A percentile compares a stretch with the other conserved stretches of the same genome.
Evolutionary conservation across 2,329 filamentous ascomycete genomes (phyloP).

Genomic region (Aspergillus aculeatinus): DNA sequence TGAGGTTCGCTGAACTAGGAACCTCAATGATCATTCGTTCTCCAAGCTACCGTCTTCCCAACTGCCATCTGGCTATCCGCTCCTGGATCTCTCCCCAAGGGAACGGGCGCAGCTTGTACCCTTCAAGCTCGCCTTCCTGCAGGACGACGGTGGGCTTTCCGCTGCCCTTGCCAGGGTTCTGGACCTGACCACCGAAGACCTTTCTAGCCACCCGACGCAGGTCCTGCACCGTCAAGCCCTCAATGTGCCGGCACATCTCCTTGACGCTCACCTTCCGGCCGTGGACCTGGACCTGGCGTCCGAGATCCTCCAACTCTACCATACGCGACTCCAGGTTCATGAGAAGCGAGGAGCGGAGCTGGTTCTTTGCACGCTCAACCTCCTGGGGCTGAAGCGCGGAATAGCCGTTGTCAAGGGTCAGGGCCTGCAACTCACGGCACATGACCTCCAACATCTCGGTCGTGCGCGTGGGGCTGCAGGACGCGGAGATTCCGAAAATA

Average conservation of each 20-base stretch:
- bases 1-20: not conserved
- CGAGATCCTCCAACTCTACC: slow-evolving; percentile 95
- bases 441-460: slow-evolving; percentile 89
- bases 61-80: slow-evolving; percentile 76
- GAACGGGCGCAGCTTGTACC: slow-evolving; percentile 65
- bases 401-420: slow-evolving; percentile 75
- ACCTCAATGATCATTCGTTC: not conserved
- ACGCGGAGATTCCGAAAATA: slow-evolving; percentile 88
- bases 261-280: slow-evolving; percentile 85
- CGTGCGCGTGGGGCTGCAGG: slow-evolving; percentile 76
- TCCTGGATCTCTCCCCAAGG: slow-evolving; percentile 89
- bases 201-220: slow-evolving; percentile 75
- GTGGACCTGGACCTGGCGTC: slow-evolving; percentile 94
- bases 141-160: slow-evolving; percentile 92
- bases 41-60: slow-evolving; percentile 63
- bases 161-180: slow-evolving; percentile 73
- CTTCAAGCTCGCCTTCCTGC: slow-evolving; percentile 80
- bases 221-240: slow-evolving; percentile 75
- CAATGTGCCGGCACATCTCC: slow-evolving; percentile 90
- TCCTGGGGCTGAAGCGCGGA: slow-evolving; percentile 70
- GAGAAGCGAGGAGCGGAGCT: slow-evolving; percentile 80
- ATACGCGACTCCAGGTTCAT: slow-evolving; percentile 98
- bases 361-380: slow-evolving; percentile 93
- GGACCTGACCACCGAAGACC: slow-evolving; percentile 74
- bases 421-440: slow-evolving; percentile 79